Base-by-base conservation (phyloP, 2,329 filamentous ascomycete species). In the Sarocladium brachiariae region DNA sequence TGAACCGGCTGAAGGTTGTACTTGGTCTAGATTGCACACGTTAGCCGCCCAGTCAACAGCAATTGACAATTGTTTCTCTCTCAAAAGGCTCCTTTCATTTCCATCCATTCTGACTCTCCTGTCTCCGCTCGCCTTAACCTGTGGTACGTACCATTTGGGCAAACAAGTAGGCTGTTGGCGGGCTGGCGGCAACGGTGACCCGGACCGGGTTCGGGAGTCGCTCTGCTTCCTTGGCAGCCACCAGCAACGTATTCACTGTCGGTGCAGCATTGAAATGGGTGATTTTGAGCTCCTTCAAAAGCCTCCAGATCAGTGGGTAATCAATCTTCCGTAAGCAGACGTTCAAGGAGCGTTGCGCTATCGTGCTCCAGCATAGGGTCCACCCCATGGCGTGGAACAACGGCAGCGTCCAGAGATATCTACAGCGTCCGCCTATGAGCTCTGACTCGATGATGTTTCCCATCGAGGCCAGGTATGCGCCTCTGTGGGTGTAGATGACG, bases 261-360 rank as follows among this genome's bases (percentile, higher is more conserved):
- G 93, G 93, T 0, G 92, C 93, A 1, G 92, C 92, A 62, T 92
- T 95, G 72, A 95, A 97, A 67, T 99, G 93, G 1, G 90, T 97
- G 56, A 99, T 86, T 6, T 80, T 75, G 67, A 97, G 88, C 49
- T 89, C 80, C 61, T 90, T 95, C 30, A 99, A 72, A 3, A 99
- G 71, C 46, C 80, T 79, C 93, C 93, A 99, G 53, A 99, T 95
- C 52, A 92, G 75, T 0, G 88, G 82, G 63, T 99, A 99, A 68
- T 97, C 90, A 56, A 99, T 89, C 72, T 96, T 97, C 54, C 93
- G 81, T 16, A 99, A 74, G 61, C 91, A 96, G 64, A 96, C 90
- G 66, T 97, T 90, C 2, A 92, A 95, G n/a, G 92, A 93, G 54
- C 93, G 78, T 4, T 93, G 90, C 1, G 90, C 89, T 10, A 89